Percentiles rank a stretch among this genome's conserved stretches.
These are phyloP conservation scores for Ricinus communis DNA, from an alignment of 345 rosid genomes.

Conservation along the genomic window DNA sequence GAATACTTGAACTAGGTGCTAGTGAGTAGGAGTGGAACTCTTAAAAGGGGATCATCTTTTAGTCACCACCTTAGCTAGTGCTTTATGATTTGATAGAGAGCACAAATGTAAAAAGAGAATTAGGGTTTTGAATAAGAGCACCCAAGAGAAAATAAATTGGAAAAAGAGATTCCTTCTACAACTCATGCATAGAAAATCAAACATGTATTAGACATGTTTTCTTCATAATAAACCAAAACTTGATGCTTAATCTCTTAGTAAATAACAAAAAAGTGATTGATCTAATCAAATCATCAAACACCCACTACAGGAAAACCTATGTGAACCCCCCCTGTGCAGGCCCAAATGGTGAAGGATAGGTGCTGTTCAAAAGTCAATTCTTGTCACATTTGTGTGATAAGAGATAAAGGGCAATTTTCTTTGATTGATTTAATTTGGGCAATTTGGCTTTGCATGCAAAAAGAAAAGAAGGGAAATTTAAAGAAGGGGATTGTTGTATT, in stretches of 20 bases:
- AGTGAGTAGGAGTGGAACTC: neutral
- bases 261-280: neutral
- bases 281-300: neutral
- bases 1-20: no score
- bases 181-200: no score
- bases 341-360: neutral
- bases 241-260: neutral
- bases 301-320: neutral
- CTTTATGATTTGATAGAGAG: neutral
- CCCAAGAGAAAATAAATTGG: no score
- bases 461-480: neutral
- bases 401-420: neutral
- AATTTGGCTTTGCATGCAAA: no score
- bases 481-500: neutral
- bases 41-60: neutral
- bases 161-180: neutral
- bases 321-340: neutral
- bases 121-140: slow-evolving; percentile 11
- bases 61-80: neutral
- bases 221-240: neutral
- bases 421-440: no score
- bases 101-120: neutral
- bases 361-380: neutral
- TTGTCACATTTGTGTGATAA: neutral
- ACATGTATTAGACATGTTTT: slow-evolving; percentile 14